These are phyloP conservation scores for Omphalotus guepiniiformis DNA, from an alignment of 768 basidiomycete genomes.

Conservation along the genomic window DNA sequence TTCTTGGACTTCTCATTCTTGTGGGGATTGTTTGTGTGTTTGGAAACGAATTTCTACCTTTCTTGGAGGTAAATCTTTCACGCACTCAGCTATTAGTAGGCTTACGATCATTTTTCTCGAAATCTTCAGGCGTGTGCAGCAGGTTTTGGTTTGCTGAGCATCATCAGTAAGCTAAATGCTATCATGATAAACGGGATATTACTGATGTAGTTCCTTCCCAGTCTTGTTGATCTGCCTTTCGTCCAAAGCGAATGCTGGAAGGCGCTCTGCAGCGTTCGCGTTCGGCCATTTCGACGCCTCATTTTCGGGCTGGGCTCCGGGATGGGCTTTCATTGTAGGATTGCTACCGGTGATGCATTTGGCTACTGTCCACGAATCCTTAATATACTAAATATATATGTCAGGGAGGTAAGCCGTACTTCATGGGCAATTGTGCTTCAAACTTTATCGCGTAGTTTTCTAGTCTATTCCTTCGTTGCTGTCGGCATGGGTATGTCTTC, in stretches of 20 bases:
- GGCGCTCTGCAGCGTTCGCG: conserved; percentile 50
- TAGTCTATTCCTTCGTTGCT: conserved; percentile 53
- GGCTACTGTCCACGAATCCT: background rate
- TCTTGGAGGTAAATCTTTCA: conserved; percentile 38
- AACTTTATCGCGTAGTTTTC: conserved; percentile 11
- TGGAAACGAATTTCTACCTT: conserved; percentile 46
- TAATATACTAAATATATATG: background rate
- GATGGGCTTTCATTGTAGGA: conserved; percentile 68
- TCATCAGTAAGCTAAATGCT: background rate
- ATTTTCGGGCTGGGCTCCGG: conserved; percentile 61
- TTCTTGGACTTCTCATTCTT: conserved; percentile 46
- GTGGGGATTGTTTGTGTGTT: conserved; percentile 52
- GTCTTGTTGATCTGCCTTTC: conserved; percentile 55
- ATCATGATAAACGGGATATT: background rate
- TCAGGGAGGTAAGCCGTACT: background rate
- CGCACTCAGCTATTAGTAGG: background rate
- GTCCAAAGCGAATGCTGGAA: conserved; percentile 50
- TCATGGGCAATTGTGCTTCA: background rate
- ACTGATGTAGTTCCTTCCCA: too few relatives aligned
- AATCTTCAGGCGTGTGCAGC: background rate
- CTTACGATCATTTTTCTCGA: background rate
- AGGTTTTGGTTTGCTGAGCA: background rate
- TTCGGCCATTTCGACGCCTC: conserved; percentile 56
- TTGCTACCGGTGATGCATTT: conserved; percentile 43
- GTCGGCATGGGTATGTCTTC: conserved; percentile 53